A percentile compares a stretch with the other conserved stretches of the same genome.
phyloP scores from a whole-genome alignment of 2,329 filamentous ascomycete species.

The Pestalotiopsis sp. region DNA sequence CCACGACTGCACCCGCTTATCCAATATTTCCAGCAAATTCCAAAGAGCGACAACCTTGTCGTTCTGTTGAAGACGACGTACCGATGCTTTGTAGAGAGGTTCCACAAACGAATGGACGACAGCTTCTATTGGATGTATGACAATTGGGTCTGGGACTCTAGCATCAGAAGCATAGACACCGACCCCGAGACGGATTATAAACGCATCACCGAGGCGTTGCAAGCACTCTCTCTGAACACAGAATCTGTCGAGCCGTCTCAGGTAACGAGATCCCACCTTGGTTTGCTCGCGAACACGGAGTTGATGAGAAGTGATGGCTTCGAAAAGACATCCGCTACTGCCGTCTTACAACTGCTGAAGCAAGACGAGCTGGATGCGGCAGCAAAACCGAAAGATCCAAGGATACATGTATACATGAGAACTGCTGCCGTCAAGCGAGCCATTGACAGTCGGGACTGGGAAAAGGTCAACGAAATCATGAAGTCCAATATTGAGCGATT shows the following conservation, averaged over 20 bases:
- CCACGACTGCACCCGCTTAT: slow-evolving; percentile 4
- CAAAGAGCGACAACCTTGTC: background rate
- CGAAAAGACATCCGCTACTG: background rate
- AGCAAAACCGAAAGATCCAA: background rate
- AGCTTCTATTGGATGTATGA: slow-evolving; percentile 11
- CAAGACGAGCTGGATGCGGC: background rate
- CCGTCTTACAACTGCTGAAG: background rate
- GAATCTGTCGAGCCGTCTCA: background rate
- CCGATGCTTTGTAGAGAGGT: slow-evolving; percentile 2
- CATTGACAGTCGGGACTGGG: background rate
- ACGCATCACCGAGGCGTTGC: slow-evolving; percentile 4
- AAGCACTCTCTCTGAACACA: background rate
- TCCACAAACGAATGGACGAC: background rate
- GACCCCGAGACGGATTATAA: background rate
- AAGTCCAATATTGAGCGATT: background rate
- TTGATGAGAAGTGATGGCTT: slow-evolving; percentile 5
- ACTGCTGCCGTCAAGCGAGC: background rate
- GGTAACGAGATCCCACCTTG: background rate
- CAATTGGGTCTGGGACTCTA: slow-evolving; percentile 12
- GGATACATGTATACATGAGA: background rate
- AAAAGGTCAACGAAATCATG: background rate
- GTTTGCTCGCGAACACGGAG: background rate
- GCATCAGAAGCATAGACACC: slow-evolving; percentile 2
- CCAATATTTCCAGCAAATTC: background rate
- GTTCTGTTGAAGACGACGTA: background rate